Percentiles rank a stretch among this genome's conserved stretches.
These are phyloP conservation scores for Nakaseomyces nivariensis DNA, from an alignment of 1,139 yeast species.

Conservation along the genomic window DNA sequence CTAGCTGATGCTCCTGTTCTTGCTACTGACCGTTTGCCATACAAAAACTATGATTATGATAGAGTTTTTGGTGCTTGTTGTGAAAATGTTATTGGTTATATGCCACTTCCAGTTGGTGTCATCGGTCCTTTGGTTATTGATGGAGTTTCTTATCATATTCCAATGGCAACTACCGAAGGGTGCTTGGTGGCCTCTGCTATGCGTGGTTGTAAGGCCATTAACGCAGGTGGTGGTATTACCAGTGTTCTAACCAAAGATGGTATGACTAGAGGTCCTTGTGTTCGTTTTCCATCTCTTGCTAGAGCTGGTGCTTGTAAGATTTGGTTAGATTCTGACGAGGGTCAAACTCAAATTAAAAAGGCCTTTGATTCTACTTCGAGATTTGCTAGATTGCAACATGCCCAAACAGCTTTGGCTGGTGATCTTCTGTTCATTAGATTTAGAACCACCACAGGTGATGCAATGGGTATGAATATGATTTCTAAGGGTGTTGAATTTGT, in stretches of 20 bases:
- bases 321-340: constrained; percentile 95
- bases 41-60: constrained; percentile 76
- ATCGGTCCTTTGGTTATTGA: constrained; percentile 95
- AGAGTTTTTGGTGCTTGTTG: constrained; percentile 98
- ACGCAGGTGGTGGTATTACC: constrained; percentile 91
- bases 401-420: constrained; percentile 95
- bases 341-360: constrained; percentile 68
- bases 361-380: constrained; percentile 96
- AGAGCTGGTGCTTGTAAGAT: constrained; percentile 93
- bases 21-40: constrained; percentile 66
- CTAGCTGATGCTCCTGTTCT: constrained; percentile 76
- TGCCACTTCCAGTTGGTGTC: constrained; percentile 95
- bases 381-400: constrained; percentile 85
- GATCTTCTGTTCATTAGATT: constrained; percentile 79
- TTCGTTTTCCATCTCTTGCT: constrained; percentile 64
- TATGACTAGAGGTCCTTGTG: constrained; percentile 99
- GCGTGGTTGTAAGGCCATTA: constrained; percentile 98
- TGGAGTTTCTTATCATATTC: constrained; percentile 77
- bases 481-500: constrained; percentile 94
- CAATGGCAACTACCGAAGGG: constrained; percentile 99
- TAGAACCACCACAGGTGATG: constrained; percentile 97
- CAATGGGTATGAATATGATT: constrained; percentile 99
- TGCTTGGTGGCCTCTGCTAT: constrained; percentile 95
- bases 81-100: constrained; percentile 92
- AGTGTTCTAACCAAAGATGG: constrained; percentile 93